phyloP scores from a whole-genome alignment of 805 yeast genomes.

The Kluyveromyces siamensis region DNA sequence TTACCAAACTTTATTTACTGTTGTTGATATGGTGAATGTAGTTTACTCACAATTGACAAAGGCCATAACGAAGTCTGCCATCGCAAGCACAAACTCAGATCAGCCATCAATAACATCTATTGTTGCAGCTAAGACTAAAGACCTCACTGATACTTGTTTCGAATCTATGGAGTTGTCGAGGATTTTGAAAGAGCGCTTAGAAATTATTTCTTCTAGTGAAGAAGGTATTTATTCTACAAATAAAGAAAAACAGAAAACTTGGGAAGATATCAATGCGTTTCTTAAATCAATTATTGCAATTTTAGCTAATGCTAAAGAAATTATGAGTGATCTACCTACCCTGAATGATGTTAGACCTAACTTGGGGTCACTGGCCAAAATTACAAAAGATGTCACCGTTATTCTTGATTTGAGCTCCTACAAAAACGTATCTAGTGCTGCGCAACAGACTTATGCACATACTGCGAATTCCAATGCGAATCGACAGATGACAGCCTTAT shows the following conservation, averaged over 20 bases:
- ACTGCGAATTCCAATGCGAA: neutral
- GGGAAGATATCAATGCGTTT: conserved; percentile 80
- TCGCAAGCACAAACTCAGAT: conserved; percentile 36
- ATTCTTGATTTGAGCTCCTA: conserved; percentile 61
- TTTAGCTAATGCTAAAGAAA: conserved; percentile 70
- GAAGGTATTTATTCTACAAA: conserved; percentile 31
- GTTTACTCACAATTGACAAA: conserved; percentile 67
- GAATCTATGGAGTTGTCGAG: conserved; percentile 77
- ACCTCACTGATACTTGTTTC: conserved; percentile 67
- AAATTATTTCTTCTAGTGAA: conserved; percentile 32
- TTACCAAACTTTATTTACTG: conserved; percentile 53
- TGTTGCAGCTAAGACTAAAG: conserved; percentile 60
- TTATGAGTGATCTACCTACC: conserved; percentile 74
- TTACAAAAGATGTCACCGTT: conserved; percentile 89
- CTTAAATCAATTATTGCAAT: conserved; percentile 77
- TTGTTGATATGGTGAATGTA: conserved; percentile 61
- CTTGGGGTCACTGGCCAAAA: conserved; percentile 72
- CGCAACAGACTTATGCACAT: conserved; percentile 4
- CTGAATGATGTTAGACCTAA: conserved; percentile 73
- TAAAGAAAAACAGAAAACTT: conserved; percentile 53
- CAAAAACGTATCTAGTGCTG: conserved; percentile 21
- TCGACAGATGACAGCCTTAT: neutral
- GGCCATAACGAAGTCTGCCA: conserved; percentile 58
- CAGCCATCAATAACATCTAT: conserved; percentile 18
- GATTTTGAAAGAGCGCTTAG: conserved; percentile 47